Evolutionary conservation across 23 red algal species (phyloP).

Genomic region (Chondrus crispus): DNA sequence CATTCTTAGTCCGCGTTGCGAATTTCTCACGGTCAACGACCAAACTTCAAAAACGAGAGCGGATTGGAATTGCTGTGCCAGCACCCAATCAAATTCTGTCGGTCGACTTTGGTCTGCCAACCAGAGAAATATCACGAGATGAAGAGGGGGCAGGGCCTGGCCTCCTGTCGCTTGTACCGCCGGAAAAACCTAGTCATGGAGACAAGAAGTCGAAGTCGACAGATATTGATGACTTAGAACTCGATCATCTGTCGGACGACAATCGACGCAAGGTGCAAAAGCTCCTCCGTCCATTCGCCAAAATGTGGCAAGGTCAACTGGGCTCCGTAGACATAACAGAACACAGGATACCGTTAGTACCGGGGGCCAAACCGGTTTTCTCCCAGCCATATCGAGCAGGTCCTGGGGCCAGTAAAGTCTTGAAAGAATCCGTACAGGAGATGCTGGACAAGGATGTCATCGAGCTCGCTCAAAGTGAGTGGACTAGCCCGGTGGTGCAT

Average conservation of each 20-base stretch:
- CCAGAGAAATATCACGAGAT: too few relatives aligned
- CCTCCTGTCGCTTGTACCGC: too few relatives aligned
- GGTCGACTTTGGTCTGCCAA: background rate
- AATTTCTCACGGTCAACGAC: background rate
- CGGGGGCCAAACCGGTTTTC: background rate
- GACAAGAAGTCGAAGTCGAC: too few relatives aligned
- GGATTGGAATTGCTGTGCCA: background rate
- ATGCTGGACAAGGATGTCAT: background rate
- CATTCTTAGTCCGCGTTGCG: background rate
- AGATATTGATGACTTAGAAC: background rate
- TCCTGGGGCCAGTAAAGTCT: background rate
- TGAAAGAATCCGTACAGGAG: background rate
- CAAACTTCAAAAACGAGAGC: background rate
- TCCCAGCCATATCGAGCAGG: background rate
- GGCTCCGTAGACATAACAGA: background rate
- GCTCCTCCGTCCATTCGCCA: background rate
- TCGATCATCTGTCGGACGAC: background rate
- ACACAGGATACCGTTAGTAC: too few relatives aligned
- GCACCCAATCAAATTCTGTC: background rate
- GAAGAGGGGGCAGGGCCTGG: too few relatives aligned
- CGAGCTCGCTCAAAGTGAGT: background rate
- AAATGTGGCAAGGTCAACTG: constrained; percentile 1
- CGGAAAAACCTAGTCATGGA: too few relatives aligned
- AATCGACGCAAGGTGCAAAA: background rate
- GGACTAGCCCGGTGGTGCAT: background rate